A percentile compares a stretch with the other conserved stretches of the same genome.
These are phyloP conservation scores for Exophiala viscosa DNA, from an alignment of 2,329 filamentous ascomycete species.

Conservation along the genomic window DNA sequence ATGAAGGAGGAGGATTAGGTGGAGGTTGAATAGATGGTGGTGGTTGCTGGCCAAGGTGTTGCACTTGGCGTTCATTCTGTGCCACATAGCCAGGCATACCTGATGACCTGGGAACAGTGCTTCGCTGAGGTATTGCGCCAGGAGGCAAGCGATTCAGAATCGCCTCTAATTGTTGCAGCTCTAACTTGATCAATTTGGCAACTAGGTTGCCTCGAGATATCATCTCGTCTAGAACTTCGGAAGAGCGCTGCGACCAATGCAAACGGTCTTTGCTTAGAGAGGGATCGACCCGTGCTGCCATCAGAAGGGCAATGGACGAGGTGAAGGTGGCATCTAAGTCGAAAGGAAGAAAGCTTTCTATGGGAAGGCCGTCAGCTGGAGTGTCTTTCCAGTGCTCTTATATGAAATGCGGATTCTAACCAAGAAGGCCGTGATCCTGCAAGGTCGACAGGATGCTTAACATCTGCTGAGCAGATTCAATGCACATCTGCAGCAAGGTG, in stretches of 20 bases:
- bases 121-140: neutral
- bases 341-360: constrained; percentile 50
- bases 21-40: neutral
- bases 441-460: constrained; percentile 43
- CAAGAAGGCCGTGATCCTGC: constrained; percentile 46
- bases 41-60: neutral
- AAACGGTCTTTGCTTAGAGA: constrained; percentile 35
- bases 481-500: constrained; percentile 40
- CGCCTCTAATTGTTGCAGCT: constrained; percentile 46
- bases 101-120: neutral
- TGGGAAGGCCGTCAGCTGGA: neutral
- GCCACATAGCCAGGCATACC: neutral
- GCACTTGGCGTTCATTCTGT: neutral
- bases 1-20: neutral
- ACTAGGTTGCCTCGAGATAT: constrained; percentile 45
- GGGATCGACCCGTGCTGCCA: constrained; percentile 38
- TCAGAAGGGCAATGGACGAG: constrained; percentile 42
- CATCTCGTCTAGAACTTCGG: constrained; percentile 48
- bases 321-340: constrained; percentile 47
- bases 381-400: neutral
- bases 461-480: constrained; percentile 45
- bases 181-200: constrained; percentile 43
- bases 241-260: constrained; percentile 42
- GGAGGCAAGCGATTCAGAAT: constrained; percentile 35
- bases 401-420: constrained; percentile 32